phyloP scores from a whole-genome alignment of 257 asterid genomes.

The Solanum ossicruentum region DNA sequence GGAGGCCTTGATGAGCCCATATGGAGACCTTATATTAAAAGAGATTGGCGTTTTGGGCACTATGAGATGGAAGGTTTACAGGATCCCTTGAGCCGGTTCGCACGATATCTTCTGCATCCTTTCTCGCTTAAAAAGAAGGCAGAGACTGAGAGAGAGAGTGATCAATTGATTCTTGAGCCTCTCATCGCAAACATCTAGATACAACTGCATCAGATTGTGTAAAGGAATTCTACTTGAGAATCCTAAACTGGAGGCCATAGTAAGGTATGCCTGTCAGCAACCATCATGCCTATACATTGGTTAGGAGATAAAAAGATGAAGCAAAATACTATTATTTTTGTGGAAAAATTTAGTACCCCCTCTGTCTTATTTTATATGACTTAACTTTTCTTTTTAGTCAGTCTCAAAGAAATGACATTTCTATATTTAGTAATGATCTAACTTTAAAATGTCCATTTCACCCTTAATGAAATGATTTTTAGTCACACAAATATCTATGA shows the following conservation, averaged over 20 bases:
- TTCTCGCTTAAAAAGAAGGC: conserved; percentile 28
- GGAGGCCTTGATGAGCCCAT: conserved; percentile 89
- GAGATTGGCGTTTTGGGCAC: conserved; percentile 96
- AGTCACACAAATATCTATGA: too few species aligned
- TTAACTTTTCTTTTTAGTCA: too few species aligned
- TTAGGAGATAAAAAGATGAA: not conserved
- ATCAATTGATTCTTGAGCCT: conserved; percentile 44
- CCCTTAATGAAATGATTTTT: too few species aligned
- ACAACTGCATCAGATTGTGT: not conserved
- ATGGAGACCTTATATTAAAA: conserved; percentile 32
- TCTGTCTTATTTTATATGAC: too few species aligned
- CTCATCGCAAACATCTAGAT: conserved; percentile 1
- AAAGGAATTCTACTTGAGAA: not conserved
- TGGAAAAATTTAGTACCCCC: not conserved
- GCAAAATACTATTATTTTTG: not conserved
- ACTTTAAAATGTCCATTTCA: too few species aligned
- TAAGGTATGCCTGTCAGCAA: not conserved
- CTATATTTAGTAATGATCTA: too few species aligned
- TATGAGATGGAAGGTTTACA: conserved; percentile 86
- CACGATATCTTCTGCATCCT: conserved; percentile 38
- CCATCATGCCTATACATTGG: not conserved
- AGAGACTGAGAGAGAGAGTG: conserved; percentile 18
- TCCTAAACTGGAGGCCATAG: not conserved
- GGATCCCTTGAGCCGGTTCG: conserved; percentile 79
- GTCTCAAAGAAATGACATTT: too few species aligned